Conservation (phyloP, 306 rosid genomes). For the Crotalaria pallida region DNA sequence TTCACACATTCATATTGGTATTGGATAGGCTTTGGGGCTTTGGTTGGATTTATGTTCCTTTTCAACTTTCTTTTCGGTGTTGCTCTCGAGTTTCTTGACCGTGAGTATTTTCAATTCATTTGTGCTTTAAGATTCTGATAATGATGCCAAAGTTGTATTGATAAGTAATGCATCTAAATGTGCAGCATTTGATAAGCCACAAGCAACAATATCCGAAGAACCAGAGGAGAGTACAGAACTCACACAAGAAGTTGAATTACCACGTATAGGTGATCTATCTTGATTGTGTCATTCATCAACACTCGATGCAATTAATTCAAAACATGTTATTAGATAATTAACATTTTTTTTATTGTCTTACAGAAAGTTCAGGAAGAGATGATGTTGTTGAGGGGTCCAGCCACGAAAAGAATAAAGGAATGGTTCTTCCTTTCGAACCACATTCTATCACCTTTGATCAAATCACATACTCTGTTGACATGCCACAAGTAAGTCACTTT, state of each 20-base stretch:
- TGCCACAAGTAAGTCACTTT: constrained; percentile 44
- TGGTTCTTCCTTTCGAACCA: constrained; percentile 63
- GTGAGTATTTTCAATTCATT: constrained; percentile 28
- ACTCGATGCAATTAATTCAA: background rate
- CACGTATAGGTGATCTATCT: constrained; percentile 30
- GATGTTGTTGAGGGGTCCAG: constrained; percentile 17
- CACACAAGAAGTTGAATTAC: constrained; percentile 27
- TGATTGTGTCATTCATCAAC: background rate
- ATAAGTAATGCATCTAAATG: background rate
- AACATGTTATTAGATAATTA: background rate
- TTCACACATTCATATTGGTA: constrained; percentile 41
- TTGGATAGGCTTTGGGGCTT: constrained; percentile 46
- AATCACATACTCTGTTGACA: constrained; percentile 48
- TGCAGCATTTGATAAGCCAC: constrained; percentile 49
- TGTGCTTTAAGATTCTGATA: background rate
- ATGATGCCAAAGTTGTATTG: background rate
- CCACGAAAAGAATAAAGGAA: constrained; percentile 38
- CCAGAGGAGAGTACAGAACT: constrained; percentile 12
- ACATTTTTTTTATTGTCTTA: background rate
- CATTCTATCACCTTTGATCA: constrained; percentile 52
- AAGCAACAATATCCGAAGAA: constrained; percentile 26
- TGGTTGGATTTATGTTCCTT: constrained; percentile 23
- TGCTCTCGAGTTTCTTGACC: constrained; percentile 32
- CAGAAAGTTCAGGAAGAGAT: constrained; percentile 31
- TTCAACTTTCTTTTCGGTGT: constrained; percentile 18